Evolutionary conservation across 805 yeast genomes (phyloP), one percentile per base, ranked within the genome.

Genomic region (Candida patagonica): DNA sequence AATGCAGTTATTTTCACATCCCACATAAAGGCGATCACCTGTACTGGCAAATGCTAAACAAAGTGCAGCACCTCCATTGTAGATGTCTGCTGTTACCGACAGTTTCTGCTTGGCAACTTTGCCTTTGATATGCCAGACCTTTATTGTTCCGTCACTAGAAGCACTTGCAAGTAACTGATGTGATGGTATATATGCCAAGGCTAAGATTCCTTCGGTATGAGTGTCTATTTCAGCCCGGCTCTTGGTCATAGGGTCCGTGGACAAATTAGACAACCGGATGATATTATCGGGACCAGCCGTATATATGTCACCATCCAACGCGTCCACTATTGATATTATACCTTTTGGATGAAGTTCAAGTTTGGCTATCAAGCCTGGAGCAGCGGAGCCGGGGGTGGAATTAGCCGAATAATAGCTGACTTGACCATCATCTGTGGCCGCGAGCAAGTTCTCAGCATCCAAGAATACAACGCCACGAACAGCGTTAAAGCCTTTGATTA

Each of bases 111-210:
- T n/a, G 6, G 17, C 15, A 9, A 29, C 9, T 29, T 41, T 6
- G 38, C 35, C 32, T 34, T 34, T 26, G 31, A 29, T 37, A 29
- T 46, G 40, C 54, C 54, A 50, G 16, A 50, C 19, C 26, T 47
- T 43, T 23, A 53, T 44, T 15, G 50, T 42, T 6, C 52, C 48
- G 25, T 51, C 55, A 8, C 45, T 17, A 6, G 54, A 50, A 15
- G 51, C 35, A 26, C 53, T 40, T 42, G 42, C 50, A 37, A 51
- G 43, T 19, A 31, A 20, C 16, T 40, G 40, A 21, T 40, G 41
- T 21, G 39, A 43, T 20, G 48, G 47, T 26, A 43, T 40, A 16
- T 48, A 33, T 17, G 43, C 46, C 34, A 51, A 38, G 12, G 32
- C 44, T 37, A 39, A 37, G 26, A 50, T 33, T 26, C 26, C 29